Percentiles rank a stretch among this genome's conserved stretches.
These are phyloP conservation scores for Termitomyces sp. DNA, from an alignment of 768 basidiomycete species.

Conservation along the genomic window DNA sequence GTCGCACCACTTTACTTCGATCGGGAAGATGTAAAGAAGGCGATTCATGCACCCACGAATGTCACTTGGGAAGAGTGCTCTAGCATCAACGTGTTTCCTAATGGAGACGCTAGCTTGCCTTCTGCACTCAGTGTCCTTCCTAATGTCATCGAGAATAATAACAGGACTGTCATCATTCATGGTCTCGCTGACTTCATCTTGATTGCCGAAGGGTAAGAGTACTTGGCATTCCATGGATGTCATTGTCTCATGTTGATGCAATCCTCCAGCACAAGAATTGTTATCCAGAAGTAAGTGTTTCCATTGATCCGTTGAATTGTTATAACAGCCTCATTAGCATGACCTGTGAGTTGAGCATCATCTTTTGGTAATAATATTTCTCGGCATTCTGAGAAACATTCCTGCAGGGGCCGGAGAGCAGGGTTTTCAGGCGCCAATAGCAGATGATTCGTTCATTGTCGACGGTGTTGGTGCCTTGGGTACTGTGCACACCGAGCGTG, in stretches of 20 bases:
- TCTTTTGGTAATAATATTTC: too few relatives aligned
- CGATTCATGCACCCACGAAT: neutral
- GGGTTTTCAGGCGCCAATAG: neutral
- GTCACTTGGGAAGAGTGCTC: neutral
- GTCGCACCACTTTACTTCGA: neutral
- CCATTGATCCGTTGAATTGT: neutral
- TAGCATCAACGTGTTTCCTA: neutral
- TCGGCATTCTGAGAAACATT: neutral
- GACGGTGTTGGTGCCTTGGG: neutral
- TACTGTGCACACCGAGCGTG: neutral
- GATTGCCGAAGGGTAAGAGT: neutral
- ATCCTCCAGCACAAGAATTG: neutral
- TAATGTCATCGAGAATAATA: neutral
- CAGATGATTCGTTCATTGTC: neutral
- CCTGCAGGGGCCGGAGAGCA: neutral
- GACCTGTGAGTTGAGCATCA: neutral
- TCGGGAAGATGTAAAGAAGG: neutral
- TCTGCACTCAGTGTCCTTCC: neutral
- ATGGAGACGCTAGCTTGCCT: neutral
- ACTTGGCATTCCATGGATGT: neutral
- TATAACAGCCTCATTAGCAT: neutral
- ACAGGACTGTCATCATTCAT: neutral
- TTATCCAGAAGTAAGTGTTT: neutral
- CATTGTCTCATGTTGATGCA: neutral
- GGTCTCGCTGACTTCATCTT: neutral